Evolutionary conservation across 2,329 filamentous ascomycete species (phyloP), one percentile per base, ranked within the genome.

Genomic region (Alternaria alternata): DNA sequence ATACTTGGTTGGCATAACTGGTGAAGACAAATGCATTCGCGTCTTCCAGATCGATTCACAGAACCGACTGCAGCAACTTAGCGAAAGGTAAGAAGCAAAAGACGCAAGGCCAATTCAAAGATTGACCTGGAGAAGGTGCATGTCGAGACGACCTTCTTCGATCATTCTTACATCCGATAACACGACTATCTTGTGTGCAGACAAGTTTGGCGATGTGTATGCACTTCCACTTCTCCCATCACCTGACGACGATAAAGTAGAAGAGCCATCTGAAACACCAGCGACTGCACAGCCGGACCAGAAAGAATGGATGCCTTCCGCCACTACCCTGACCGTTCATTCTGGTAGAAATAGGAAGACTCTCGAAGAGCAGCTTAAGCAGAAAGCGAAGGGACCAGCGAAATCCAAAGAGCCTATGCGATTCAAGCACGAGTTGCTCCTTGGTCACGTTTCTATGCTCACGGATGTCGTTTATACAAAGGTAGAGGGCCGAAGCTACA

Each of bases 201-300:
- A 99, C 82, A 99, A 99, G 79, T 98, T 98, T 73, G 95, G 95
- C 66, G 95, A 99, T 77, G 94, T 97, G 62, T 98, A 97, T 80
- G 87, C 91, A 11, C 80, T 99, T 7, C 94, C 95, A 14, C 83
- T 98, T 3, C 76, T 93, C 44, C 68, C 72, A 12, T 69, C 75
- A 11, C 71, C 75, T n/a, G 73, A 76, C 36, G 76, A 79, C 43
- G 71, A 57, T 7, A 53, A 36, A 11, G 30, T 12, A 32, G 54
- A 73, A 22, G 54, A 73, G 28, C 67, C 67, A 38, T 64, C 68
- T 18, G 69, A 64, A 28, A 65, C 61, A 6, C 51, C 62, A 51
- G 59, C 66, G 16, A 44, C 51, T 18, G 66, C 68, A 18, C 62
- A 73, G 28, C 66, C 59, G 4, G 66, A 72, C 30, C 61, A 66